These are phyloP conservation scores for Boletellus sp. DNA, from an alignment of 768 basidiomycete species.

Conservation along the genomic window DNA sequence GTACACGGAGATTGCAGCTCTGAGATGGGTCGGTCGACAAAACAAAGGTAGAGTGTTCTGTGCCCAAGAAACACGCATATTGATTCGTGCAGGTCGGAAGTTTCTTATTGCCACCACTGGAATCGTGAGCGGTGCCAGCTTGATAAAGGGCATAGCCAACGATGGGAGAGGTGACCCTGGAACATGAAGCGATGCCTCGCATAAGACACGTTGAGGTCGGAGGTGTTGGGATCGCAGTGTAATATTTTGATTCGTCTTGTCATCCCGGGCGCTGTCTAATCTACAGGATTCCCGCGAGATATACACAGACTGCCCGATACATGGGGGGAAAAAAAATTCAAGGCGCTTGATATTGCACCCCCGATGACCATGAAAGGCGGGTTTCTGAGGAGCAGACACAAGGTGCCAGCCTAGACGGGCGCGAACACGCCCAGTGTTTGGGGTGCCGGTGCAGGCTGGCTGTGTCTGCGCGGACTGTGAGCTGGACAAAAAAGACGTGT, in stretches of 20 bases:
- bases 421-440: too few species aligned
- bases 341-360: not conserved
- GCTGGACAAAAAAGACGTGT: conserved; percentile 8
- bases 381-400: conserved; percentile 19
- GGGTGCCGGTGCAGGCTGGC: not conserved
- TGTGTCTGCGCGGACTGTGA: too few species aligned
- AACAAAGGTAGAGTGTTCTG: conserved; percentile 58
- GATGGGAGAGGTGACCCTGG: conserved; percentile 24
- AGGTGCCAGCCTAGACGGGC: conserved; percentile 3
- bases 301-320: not conserved
- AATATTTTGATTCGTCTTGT: conserved; percentile 14
- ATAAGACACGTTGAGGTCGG: not conserved
- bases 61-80: not conserved
- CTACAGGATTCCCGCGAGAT: conserved; percentile 7
- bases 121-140: conserved; percentile 74
- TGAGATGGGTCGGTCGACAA: conserved; percentile 88
- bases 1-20: conserved; percentile 92
- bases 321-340: not conserved
- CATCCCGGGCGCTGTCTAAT: conserved; percentile 8
- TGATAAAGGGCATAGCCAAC: conserved; percentile 66
- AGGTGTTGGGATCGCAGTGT: conserved; percentile 11
- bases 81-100: conserved; percentile 58
- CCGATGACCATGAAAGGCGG: conserved; percentile 22
- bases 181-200: conserved; percentile 34
- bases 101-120: conserved; percentile 92